Percentiles rank a stretch among this genome's conserved stretches.
phyloP scores from a whole-genome alignment of 257 asterid genomes.

The Perilla frutescens region DNA sequence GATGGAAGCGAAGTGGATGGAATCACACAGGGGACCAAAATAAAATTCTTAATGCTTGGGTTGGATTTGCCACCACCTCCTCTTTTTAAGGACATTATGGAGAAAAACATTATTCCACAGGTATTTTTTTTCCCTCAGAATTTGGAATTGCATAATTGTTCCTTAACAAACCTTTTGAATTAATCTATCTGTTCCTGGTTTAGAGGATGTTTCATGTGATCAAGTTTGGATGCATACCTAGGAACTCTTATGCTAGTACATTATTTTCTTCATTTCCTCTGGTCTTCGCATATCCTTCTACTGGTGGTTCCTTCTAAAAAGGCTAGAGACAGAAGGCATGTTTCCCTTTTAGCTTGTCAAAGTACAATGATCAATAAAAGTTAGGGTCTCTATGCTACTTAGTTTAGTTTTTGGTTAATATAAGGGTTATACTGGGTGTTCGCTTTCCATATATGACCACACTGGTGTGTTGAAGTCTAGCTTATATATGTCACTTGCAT shows the following conservation, averaged over 20 bases:
- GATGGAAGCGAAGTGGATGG: conserved; percentile 46
- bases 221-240: conserved; percentile 26
- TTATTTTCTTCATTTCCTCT: not conserved
- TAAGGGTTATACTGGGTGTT: conserved; percentile 8
- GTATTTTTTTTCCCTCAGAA: conserved; percentile 38
- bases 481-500: conserved; percentile 15
- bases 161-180: not conserved
- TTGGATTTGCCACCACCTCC: conserved; percentile 99
- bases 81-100: conserved; percentile 90
- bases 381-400: not conserved
- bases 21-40: conserved; percentile 64
- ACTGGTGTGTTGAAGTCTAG: not conserved
- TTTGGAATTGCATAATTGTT: conserved; percentile 23
- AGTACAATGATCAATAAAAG: not conserved
- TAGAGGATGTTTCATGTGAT: conserved; percentile 1
- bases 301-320: conserved; percentile 5
- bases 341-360: conserved; percentile 10
- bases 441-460: not conserved
- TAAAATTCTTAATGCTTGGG: conserved; percentile 95
- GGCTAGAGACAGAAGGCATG: not conserved
- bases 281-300: not conserved
- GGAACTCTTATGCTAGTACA: not conserved
- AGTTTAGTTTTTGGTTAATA: conserved; percentile 4
- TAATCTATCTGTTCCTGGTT: conserved; percentile 10
- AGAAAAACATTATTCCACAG: conserved; percentile 98